Evolutionary conservation across 441 rosid genomes (phyloP), one percentile per base, ranked within the genome.

Genomic region (Erysimum pusillum): DNA sequence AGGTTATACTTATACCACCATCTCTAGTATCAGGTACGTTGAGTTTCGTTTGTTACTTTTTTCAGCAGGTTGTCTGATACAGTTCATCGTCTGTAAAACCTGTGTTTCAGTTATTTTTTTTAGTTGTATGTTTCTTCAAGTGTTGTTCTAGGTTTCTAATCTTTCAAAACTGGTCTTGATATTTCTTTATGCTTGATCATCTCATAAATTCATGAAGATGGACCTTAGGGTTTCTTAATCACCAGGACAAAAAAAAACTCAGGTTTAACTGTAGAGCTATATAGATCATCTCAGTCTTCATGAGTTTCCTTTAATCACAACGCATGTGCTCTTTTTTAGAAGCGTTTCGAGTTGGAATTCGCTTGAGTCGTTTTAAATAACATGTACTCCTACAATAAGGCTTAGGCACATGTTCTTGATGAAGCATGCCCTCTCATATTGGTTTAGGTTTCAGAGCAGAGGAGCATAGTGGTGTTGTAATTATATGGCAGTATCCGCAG

Each of bases 401-500:
- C 63, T 44, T 57, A 64, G 44, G 20, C 15, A 66, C 60, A 3
- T 48, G 65, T 56, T 74, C 56, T 64, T 74, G 48, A 74, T 74
- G 49, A 25, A 62, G 6, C 57, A 53, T 69, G 51, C 53, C 2
- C 12, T 62, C 42, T 69, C 65, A 9, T n/a, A 63, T 56, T 76
- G 45, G 44, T 56, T 54, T 63, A 54, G 52, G 67, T 63, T 63
- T 63, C 38, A 46, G 31, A 36, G 36, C 45, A 71, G 22, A 64
- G 28, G 7, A 68, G 52, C 61, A 32, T 41, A 39, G 63, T 48
- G 68, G 68, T 71, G 48, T 74, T 57, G 45, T 52, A 62, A 62
- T 53, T 20, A 39, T 53, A 89, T 89, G 94, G 88, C 85, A 63
- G 76, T 74, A 51, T 71, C 73, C 66, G 51, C 71, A 61, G 81